These are phyloP conservation scores for Ogataea ganodermae DNA, from an alignment of 805 yeast genomes.

Conservation along the genomic window DNA sequence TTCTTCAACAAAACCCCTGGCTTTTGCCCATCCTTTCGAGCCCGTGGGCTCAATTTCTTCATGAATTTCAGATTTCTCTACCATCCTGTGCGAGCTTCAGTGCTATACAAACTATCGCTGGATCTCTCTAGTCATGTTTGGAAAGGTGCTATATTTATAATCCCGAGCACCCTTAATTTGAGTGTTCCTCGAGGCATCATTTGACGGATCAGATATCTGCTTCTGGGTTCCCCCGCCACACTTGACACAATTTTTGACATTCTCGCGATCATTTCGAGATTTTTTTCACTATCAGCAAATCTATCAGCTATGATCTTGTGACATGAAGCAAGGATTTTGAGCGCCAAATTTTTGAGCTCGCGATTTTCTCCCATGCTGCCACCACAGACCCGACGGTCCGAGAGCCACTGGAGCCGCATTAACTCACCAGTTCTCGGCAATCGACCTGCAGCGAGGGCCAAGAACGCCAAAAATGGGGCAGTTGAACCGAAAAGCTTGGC, in stretches of 20 bases:
- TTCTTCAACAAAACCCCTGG: not conserved
- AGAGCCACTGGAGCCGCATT: not conserved
- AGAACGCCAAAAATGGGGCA: too few relatives aligned
- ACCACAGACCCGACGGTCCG: not conserved
- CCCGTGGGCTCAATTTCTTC: not conserved
- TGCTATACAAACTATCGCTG: too few relatives aligned
- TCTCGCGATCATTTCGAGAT: not conserved
- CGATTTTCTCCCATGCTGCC: not conserved
- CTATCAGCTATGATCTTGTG: not conserved
- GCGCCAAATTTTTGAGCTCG: not conserved
- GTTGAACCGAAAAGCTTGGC: too few relatives aligned
- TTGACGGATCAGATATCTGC: too few relatives aligned
- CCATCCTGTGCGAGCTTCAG: too few relatives aligned
- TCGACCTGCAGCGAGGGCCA: too few relatives aligned
- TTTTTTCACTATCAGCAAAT: not conserved
- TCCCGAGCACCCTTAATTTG: not conserved
- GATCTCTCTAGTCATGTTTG: not conserved
- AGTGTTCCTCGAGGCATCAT: too few relatives aligned
- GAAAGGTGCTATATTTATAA: not conserved
- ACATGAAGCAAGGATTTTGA: not conserved
- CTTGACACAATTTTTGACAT: not conserved
- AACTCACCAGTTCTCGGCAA: too few relatives aligned
- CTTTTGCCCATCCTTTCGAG: not conserved
- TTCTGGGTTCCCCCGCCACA: not conserved
- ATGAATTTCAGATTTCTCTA: not conserved